A percentile compares a stretch with the other conserved stretches of the same genome.
These are phyloP conservation scores for Anastatica hierochuntica DNA, from an alignment of 345 rosid genomes.

Conservation along the genomic window DNA sequence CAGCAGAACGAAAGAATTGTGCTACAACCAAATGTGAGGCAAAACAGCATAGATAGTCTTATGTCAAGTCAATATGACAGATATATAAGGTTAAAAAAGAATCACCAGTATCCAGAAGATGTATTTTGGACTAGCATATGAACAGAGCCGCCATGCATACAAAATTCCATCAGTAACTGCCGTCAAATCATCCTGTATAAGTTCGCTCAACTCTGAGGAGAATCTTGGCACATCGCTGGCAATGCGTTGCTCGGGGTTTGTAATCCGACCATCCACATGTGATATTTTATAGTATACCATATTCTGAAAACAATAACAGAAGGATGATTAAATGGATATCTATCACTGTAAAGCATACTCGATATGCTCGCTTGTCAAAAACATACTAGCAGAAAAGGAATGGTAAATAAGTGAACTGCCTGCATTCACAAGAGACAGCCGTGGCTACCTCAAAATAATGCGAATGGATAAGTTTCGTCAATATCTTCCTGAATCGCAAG, in stretches of 20 bases:
- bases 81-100: slow-evolving; percentile 3
- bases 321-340: not conserved
- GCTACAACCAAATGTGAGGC: not conserved
- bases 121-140: slow-evolving; percentile 97
- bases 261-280: slow-evolving; percentile 88
- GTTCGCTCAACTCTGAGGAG: slow-evolving; percentile 92
- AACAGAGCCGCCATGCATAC: slow-evolving; percentile 92
- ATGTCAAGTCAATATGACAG: not conserved
- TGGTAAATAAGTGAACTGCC: not conserved
- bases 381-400: slow-evolving; percentile 1
- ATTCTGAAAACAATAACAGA: slow-evolving; percentile 50
- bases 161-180: slow-evolving; percentile 84
- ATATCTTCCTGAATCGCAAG: slow-evolving; percentile 76
- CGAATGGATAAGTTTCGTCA: slow-evolving; percentile 81
- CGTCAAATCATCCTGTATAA: slow-evolving; percentile 80
- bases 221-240: slow-evolving; percentile 95
- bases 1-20: not conserved
- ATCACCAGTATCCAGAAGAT: slow-evolving; percentile 88
- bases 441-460: slow-evolving; percentile 75
- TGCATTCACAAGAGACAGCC: not conserved
- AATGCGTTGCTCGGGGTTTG: slow-evolving; percentile 88
- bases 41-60: slow-evolving; percentile 2
- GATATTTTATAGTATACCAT: slow-evolving; percentile 97
- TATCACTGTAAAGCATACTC: not conserved
- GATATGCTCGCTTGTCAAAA: slow-evolving; percentile 2